A percentile compares a stretch with the other conserved stretches of the same genome.
Conservation (phyloP, 495 filamentous ascomycete species). For the Daldinia childiae region DNA sequence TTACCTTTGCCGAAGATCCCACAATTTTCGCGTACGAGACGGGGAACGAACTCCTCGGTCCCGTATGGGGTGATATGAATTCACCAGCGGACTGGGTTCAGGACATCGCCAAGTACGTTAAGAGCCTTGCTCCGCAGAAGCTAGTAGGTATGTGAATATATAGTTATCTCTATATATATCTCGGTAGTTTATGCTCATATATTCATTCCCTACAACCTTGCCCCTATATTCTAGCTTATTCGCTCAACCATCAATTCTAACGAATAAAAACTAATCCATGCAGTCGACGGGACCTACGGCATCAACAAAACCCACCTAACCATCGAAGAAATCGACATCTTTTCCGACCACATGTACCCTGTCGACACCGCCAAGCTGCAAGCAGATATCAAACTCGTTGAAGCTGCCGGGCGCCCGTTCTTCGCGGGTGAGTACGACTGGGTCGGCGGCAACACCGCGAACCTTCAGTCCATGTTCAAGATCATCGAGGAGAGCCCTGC, state of each 20-base stretch:
- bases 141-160: slow-evolving; percentile 44
- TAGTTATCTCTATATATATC: not conserved
- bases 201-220: too few species aligned
- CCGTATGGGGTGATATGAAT: slow-evolving; percentile 60
- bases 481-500: slow-evolving; percentile 55
- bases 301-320: slow-evolving; percentile 60
- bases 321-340: slow-evolving; percentile 61
- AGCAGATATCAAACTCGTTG: slow-evolving; percentile 54
- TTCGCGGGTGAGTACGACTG: slow-evolving; percentile 65
- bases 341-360: slow-evolving; percentile 64
- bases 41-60: slow-evolving; percentile 63
- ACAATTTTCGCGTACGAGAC: slow-evolving; percentile 67
- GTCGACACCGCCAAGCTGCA: slow-evolving; percentile 55
- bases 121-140: slow-evolving; percentile 60
- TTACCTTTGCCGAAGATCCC: slow-evolving; percentile 64
- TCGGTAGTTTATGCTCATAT: not conserved
- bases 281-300: slow-evolving; percentile 65
- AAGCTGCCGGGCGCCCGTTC: slow-evolving; percentile 55
- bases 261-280: slow-evolving; percentile 8
- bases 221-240: not conserved
- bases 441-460: slow-evolving; percentile 49
- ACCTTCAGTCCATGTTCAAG: slow-evolving; percentile 56
- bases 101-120: slow-evolving; percentile 60
- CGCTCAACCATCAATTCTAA: not conserved
- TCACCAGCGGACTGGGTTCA: slow-evolving; percentile 59